Evolutionary conservation across 2,329 filamentous ascomycete genomes (phyloP).

Genomic region (Gremmenia infestans): DNA sequence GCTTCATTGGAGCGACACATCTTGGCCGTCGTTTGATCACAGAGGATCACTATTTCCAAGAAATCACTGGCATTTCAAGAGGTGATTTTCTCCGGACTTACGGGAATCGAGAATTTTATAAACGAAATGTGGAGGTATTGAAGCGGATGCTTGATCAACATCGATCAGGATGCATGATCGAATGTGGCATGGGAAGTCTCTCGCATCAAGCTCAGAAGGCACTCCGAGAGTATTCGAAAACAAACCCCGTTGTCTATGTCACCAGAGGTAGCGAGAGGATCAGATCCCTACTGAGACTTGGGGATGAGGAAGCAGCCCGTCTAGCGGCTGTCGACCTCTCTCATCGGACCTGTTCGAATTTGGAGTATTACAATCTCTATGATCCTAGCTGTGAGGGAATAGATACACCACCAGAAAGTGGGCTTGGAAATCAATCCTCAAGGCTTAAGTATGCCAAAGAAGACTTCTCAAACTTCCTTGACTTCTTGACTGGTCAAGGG

Average conservation of each 20-base stretch:
- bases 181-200: conserved; percentile 60
- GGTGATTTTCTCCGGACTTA: conserved; percentile 58
- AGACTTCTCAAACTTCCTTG: conserved; percentile 55
- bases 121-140: conserved; percentile 58
- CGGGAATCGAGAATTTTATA: conserved; percentile 57
- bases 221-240: conserved; percentile 56
- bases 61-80: conserved; percentile 56
- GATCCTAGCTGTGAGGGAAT: conserved; percentile 36
- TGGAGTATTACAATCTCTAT: conserved; percentile 59
- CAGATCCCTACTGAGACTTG: conserved; percentile 41
- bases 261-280: conserved; percentile 61
- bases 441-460: conserved; percentile 50
- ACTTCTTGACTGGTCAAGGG: conserved; percentile 50
- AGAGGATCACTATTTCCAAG: conserved; percentile 62
- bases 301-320: conserved; percentile 38
- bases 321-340: conserved; percentile 40
- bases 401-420: conserved; percentile 37
- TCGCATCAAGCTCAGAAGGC: conserved; percentile 40
- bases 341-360: conserved; percentile 50
- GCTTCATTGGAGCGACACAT: conserved; percentile 68
- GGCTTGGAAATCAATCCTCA: conserved; percentile 42
- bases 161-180: conserved; percentile 58
- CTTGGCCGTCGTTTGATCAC: conserved; percentile 66
- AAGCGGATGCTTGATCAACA: conserved; percentile 55
- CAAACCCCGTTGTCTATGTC: conserved; percentile 67